These are phyloP conservation scores for Cerrena zonata DNA, from an alignment of 1,284 basidiomycete genomes.

Conservation along the genomic window DNA sequence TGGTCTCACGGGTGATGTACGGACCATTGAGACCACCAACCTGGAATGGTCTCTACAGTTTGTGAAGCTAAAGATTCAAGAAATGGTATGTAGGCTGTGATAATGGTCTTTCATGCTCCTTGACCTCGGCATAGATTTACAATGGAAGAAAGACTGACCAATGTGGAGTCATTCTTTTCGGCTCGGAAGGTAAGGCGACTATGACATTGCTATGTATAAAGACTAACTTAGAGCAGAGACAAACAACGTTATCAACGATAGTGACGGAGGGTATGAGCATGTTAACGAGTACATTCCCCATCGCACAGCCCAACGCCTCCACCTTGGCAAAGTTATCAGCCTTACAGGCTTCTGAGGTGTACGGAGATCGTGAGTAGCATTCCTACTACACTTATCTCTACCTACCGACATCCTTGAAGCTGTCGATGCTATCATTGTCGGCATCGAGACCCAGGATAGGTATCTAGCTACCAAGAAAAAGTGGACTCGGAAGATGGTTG, in stretches of 20 bases:
- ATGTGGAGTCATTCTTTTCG: slow-evolving; percentile 81
- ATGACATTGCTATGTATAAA: too few relatives aligned
- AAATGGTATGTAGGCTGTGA: slow-evolving; percentile 54
- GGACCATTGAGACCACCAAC: slow-evolving; percentile 60
- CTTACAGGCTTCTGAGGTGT: slow-evolving; percentile 54
- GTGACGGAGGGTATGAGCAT: slow-evolving; percentile 66
- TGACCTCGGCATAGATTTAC: slow-evolving; percentile 59
- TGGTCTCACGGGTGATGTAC: slow-evolving; percentile 43
- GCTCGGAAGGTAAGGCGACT: slow-evolving; percentile 58
- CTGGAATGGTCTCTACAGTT: slow-evolving; percentile 81
- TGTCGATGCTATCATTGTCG: slow-evolving; percentile 82
- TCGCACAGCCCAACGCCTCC: slow-evolving; percentile 68
- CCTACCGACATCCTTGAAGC: slow-evolving; percentile 40
- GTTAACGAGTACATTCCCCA: slow-evolving; percentile 75
- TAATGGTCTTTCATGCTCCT: neutral
- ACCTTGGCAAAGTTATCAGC: slow-evolving; percentile 72
- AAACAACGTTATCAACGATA: slow-evolving; percentile 64
- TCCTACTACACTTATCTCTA: neutral
- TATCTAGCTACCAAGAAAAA: slow-evolving; percentile 60
- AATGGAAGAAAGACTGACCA: slow-evolving; percentile 87
- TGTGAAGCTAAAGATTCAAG: slow-evolving; percentile 82
- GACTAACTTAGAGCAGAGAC: slow-evolving; percentile 60
- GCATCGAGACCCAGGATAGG: slow-evolving; percentile 67
- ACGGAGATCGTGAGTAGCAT: slow-evolving; percentile 60
- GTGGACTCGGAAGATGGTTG: slow-evolving; percentile 76